These are phyloP conservation scores for Gossypium schwendimanii DNA, from an alignment of 441 rosid genomes.

Conservation along the genomic window DNA sequence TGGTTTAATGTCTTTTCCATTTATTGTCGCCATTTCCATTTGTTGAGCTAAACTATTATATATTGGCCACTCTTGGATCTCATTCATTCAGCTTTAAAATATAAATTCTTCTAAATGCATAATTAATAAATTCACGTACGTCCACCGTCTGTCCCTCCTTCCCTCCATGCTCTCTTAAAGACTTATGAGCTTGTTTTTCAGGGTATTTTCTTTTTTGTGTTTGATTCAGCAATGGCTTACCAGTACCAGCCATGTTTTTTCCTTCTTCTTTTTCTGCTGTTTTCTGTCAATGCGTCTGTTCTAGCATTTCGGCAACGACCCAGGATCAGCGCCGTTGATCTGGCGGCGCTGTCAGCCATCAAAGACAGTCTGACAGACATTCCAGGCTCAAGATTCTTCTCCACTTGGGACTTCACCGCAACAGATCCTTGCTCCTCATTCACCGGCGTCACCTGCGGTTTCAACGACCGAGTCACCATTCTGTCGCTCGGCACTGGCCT, in stretches of 20 bases:
- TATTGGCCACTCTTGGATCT: not conserved
- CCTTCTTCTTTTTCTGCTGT: not conserved
- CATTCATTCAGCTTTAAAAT: not conserved
- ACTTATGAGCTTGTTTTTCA: not conserved
- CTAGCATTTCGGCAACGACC: not conserved
- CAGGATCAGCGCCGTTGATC: constrained; percentile 30
- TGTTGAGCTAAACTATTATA: not conserved
- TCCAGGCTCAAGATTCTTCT: constrained; percentile 62
- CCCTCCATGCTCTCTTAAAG: not conserved
- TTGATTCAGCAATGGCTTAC: not conserved
- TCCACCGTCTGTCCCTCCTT: not conserved
- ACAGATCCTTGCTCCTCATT: constrained; percentile 71
- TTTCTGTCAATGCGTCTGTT: not conserved
- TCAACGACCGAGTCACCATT: constrained; percentile 32
- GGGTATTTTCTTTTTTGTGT: not conserved
- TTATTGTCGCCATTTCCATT: not conserved
- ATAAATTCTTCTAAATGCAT: not conserved
- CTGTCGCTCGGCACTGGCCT: constrained; percentile 55
- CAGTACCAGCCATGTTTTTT: not conserved
- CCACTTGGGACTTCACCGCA: constrained; percentile 66
- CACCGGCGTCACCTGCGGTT: constrained; percentile 58
- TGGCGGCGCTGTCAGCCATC: constrained; percentile 42
- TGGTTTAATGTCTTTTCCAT: not conserved
- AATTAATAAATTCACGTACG: constrained; percentile 4
- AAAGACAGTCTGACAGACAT: constrained; percentile 57